Evolutionary conservation across 2,329 filamentous ascomycete genomes (phyloP).

Genomic region (Fusarium setosum): DNA sequence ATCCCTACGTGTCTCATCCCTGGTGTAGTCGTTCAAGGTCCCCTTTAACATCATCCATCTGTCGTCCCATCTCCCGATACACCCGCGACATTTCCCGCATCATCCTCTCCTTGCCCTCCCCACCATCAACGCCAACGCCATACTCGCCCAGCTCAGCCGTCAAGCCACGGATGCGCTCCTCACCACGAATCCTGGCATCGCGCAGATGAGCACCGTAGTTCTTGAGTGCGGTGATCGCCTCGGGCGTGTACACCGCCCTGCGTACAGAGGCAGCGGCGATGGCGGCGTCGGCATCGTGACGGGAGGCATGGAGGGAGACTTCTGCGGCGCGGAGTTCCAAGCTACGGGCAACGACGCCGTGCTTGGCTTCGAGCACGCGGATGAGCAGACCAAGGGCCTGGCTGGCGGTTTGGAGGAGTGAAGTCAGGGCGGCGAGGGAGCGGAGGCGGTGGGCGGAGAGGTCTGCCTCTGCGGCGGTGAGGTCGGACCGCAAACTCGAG

Average conservation of each 20-base stretch:
- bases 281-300: constrained; percentile 52
- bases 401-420: constrained; percentile 55
- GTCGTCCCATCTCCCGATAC: constrained; percentile 61
- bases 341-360: constrained; percentile 62
- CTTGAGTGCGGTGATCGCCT: constrained; percentile 54
- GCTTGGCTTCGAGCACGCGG: constrained; percentile 65
- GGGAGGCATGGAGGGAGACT: constrained; percentile 56
- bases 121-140: constrained; percentile 55
- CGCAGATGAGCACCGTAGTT: constrained; percentile 62
- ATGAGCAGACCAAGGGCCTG: constrained; percentile 56
- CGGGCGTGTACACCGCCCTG: constrained; percentile 58
- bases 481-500: constrained; percentile 48
- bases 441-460: constrained; percentile 55
- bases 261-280: constrained; percentile 49
- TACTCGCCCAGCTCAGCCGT: constrained; percentile 61
- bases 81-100: constrained; percentile 66
- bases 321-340: constrained; percentile 63
- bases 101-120: constrained; percentile 57
- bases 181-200: constrained; percentile 58
- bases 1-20: constrained; percentile 14
- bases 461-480: constrained; percentile 44
- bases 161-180: constrained; percentile 56
- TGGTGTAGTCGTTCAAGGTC: constrained; percentile 56
- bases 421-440: constrained; percentile 50
- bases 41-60: constrained; percentile 60